Evolutionary conservation across 805 yeast genomes (phyloP).

Genomic region (Pichia gijzeniarum): DNA sequence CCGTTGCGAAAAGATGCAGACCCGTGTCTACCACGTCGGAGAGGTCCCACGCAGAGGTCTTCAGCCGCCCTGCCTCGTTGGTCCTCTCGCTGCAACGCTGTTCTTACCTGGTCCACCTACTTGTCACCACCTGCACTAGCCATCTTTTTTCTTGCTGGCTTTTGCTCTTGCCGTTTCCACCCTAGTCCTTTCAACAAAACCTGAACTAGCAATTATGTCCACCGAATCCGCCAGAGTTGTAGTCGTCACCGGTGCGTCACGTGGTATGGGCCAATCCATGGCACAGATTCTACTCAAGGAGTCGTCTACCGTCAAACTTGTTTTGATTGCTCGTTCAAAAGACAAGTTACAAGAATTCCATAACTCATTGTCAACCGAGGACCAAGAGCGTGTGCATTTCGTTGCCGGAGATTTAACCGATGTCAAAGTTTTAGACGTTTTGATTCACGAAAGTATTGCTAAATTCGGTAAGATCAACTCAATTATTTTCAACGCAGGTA

Average conservation of each 20-base stretch:
- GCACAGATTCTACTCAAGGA: slow-evolving; percentile 44
- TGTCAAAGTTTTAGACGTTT: slow-evolving; percentile 14
- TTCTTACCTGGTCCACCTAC: too few species aligned
- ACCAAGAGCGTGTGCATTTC: slow-evolving; percentile 43
- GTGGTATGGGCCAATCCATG: slow-evolving; percentile 77
- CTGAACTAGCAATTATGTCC: slow-evolving; percentile 1
- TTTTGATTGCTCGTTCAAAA: slow-evolving; percentile 72
- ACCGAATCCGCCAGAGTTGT: slow-evolving; percentile 18
- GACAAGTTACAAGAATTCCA: slow-evolving; percentile 31
- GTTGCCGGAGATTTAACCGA: slow-evolving; percentile 59
- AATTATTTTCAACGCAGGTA: slow-evolving; percentile 75
- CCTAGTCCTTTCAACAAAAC: too few species aligned
- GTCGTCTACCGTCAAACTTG: slow-evolving; percentile 34
- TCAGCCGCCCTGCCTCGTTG: too few species aligned
- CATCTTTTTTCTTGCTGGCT: too few species aligned
- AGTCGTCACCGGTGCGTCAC: slow-evolving; percentile 57
- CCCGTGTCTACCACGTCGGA: too few species aligned
- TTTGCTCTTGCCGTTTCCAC: too few species aligned
- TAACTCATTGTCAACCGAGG: slow-evolving; percentile 38
- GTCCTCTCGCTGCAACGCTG: too few species aligned
- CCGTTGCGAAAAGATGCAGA: too few species aligned
- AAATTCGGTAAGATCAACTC: slow-evolving; percentile 56
- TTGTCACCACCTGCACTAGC: too few species aligned
- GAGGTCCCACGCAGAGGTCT: too few species aligned
- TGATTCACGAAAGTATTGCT: slow-evolving; percentile 9